phyloP scores from a whole-genome alignment of 176 grass and related monocot species.

The Aechmea fasciata region DNA sequence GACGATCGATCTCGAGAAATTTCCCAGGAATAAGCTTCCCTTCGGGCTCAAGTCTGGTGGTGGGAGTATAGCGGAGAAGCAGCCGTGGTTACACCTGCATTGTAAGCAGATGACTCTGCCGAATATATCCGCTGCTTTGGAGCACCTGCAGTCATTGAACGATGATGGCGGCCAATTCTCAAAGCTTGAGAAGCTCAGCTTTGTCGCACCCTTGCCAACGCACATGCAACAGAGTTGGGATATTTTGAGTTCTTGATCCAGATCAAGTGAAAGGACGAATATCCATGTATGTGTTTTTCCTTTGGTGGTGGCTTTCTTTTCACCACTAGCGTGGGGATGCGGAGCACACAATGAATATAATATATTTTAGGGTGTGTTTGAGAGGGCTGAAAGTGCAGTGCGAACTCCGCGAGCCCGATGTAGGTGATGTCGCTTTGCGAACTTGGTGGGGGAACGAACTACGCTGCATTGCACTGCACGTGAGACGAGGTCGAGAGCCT shows the following conservation, averaged over 20 bases:
- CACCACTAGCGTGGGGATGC: background rate
- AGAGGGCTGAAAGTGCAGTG: no score
- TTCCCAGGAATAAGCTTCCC: conserved; percentile 48
- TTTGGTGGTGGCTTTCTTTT: background rate
- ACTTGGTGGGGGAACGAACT: no score
- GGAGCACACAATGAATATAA: no score
- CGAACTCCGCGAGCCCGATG: no score
- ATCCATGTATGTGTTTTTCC: background rate
- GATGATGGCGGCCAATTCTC: conserved; percentile 25
- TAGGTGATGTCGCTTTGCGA: no score
- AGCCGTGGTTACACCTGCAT: conserved; percentile 68
- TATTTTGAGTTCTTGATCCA: conserved; percentile 43
- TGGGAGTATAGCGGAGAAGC: conserved; percentile 42
- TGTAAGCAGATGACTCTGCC: conserved; percentile 95
- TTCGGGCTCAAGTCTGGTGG: conserved; percentile 61
- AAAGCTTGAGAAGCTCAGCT: conserved; percentile 49
- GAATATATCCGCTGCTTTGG: conserved; percentile 46
- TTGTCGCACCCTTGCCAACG: conserved; percentile 61
- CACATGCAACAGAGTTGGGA: conserved; percentile 83
- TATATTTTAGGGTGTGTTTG: no score
- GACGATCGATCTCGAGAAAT: conserved; percentile 20
- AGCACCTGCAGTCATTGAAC: conserved; percentile 34
- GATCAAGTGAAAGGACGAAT: background rate
- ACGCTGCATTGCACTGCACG: no score
- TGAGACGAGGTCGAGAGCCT: no score